Base-by-base conservation (phyloP, 2,329 filamentous ascomycete genomes). In the Samsoniella hepiali region DNA sequence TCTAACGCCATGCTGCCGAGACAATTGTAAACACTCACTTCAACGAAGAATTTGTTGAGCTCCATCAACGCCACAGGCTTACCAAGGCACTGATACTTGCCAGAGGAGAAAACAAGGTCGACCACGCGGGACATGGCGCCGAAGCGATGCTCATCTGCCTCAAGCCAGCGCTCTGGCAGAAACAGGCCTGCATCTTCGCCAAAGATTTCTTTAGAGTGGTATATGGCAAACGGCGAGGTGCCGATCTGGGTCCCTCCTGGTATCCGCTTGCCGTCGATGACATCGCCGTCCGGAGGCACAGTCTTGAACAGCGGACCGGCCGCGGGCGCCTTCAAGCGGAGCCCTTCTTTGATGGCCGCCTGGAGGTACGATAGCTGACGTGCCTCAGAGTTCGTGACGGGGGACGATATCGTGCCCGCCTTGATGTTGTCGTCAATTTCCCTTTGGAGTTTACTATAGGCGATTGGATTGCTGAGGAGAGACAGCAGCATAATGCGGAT, bases 101-200 rank as follows among this genome's bases (percentile, higher is more conserved):
- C 80, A 36, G 72, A 71, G 17, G 77, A 77, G 69, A 82, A 83
- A 0, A 79, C 71, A 15, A 79, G 69, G 55, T 81, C 79, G 57
- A 77, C 69, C 1, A 74, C 77, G 44, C 70, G 69, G 34, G 74
- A 71, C 73, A 79, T 81, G 3, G 50, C 54, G 17, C 71, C 70
- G 17, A 72, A 68, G 58, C 73, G 68, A 47, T 74, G 72, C 1
- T 71, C 70, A 1, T 69, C 67, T 11, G 70, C 73, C 62, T 79
- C 73, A 3, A 84, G 67, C 80, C 81, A 84, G 50, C 82, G 74
- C 58, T 81, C 81, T 1, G 82, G 83, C 29, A 76, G 72, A 67
- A 79, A 84, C 0, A 76, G 63, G 40, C 76, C 70, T 2, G 77
- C 75, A 64, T 81, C 78, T 1, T 69, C 63, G 9, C 79, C 78